Conservation (phyloP, 2,329 filamentous ascomycete genomes). For the Furcasterigmium furcatum region DNA sequence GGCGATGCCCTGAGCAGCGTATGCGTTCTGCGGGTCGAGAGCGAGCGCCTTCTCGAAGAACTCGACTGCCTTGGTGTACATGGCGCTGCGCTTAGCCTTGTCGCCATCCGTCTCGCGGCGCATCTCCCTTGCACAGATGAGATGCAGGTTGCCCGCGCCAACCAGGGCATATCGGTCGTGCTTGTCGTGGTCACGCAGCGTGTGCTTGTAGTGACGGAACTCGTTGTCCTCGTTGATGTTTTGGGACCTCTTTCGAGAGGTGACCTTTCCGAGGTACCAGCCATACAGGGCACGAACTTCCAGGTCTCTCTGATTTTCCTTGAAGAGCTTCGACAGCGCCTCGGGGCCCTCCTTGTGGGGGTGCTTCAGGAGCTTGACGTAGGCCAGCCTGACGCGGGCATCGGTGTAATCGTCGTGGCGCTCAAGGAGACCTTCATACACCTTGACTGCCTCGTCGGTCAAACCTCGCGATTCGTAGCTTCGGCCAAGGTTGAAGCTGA, state of each 20-base stretch:
- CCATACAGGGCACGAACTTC: constrained; percentile 92
- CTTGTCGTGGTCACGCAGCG: constrained; percentile 90
- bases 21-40: constrained; percentile 92
- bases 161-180: constrained; percentile 96
- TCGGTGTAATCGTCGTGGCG: constrained; percentile 92
- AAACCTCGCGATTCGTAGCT: constrained; percentile 87
- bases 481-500: constrained; percentile 92
- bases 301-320: constrained; percentile 78
- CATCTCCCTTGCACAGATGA: constrained; percentile 90
- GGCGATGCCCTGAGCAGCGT: constrained; percentile 91
- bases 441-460: constrained; percentile 77
- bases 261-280: constrained; percentile 84
- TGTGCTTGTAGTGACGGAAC: constrained; percentile 94
- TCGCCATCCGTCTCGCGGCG: constrained; percentile 84
- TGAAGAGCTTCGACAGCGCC: constrained; percentile 79
- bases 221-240: constrained; percentile 89
- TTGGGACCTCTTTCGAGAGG: constrained; percentile 73
- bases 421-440: constrained; percentile 81
- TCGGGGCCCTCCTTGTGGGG: constrained; percentile 85
- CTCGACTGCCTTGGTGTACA: constrained; percentile 89
- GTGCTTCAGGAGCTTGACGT: constrained; percentile 78
- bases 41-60: constrained; percentile 98
- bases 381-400: constrained; percentile 82
- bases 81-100: constrained; percentile 83
- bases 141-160: constrained; percentile 92